Evolutionary conservation across 805 yeast species (phyloP).

Genomic region (Huiozyma naganishii): DNA sequence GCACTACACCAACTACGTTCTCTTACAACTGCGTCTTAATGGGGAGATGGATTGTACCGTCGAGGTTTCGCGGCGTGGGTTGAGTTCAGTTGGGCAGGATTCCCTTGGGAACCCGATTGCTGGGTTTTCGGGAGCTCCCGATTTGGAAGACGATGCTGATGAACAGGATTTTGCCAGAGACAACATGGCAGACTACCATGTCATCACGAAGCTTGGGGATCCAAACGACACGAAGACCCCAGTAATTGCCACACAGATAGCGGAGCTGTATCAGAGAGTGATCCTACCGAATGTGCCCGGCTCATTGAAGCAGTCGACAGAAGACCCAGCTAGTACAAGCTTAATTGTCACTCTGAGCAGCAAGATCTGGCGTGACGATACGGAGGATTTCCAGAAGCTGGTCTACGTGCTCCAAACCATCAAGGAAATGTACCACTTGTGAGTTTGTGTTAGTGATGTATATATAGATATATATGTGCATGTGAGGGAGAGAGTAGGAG

Average conservation of each 20-base stretch:
- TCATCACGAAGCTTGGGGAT: constrained; percentile 38
- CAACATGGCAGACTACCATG: constrained; percentile 32
- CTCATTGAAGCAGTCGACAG: not conserved
- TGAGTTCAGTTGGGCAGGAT: constrained; percentile 10
- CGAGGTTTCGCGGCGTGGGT: constrained; percentile 27
- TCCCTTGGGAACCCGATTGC: constrained; percentile 10
- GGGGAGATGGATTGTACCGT: constrained; percentile 38
- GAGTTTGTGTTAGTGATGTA: not conserved
- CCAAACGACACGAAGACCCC: constrained; percentile 37
- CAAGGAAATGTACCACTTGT: constrained; percentile 17
- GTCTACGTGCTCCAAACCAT: constrained; percentile 33
- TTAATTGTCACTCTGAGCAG: constrained; percentile 37
- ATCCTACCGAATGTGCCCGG: constrained; percentile 13
- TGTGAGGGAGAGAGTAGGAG: not conserved
- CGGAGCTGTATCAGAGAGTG: constrained; percentile 24
- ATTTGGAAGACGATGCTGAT: constrained; percentile 8
- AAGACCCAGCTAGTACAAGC: constrained; percentile 4
- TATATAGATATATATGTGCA: not conserved
- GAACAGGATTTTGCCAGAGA: constrained; percentile 16
- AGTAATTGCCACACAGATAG: constrained; percentile 37
- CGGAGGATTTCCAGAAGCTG: constrained; percentile 34
- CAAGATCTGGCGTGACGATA: constrained; percentile 32
- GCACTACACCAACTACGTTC: constrained; percentile 19
- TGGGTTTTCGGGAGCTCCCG: constrained; percentile 3
- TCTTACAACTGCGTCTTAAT: constrained; percentile 21